Base-by-base conservation (phyloP, 1,284 basidiomycete genomes). In the Coriolopsis trogii region DNA sequence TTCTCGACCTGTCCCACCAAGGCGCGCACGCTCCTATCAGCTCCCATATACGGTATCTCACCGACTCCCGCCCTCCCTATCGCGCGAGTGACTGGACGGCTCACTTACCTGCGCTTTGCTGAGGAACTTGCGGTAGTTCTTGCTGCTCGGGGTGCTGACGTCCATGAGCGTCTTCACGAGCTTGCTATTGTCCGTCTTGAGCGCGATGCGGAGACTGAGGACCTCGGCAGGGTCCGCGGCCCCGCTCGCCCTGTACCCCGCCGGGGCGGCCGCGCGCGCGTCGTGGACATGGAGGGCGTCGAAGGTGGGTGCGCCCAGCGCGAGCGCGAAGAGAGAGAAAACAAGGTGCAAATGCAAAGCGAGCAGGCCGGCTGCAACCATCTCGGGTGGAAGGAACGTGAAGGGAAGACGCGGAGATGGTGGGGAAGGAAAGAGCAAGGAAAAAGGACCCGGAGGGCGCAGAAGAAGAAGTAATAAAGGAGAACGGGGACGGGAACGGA, bases 21-120 rank as follows among this genome's bases (percentile, higher is more conserved):
- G 80, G 78, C 13, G 46, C 20, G 24, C 78, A 68, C 0, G 60
- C 43, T n/a, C 29, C 23, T 13, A n/a, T 6, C 24, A 12, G n/a
- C n/a, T n/a, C n/a, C n/a, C n/a, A n/a, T n/a, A n/a, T n/a, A n/a
- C n/a, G n/a, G n/a, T n/a, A n/a, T n/a, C n/a, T n/a, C n/a, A n/a
- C n/a, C n/a, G n/a, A n/a, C n/a, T n/a, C n/a, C n/a, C n/a, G n/a
- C n/a, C n/a, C n/a, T n/a, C n/a, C n/a, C 41, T 12, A 50, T 46
- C 34, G 46, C 23, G 3, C 6, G 21, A 3, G 5, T 9, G n/a
- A 24, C 9, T 25, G 15, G 15, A 30, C 18, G 23, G 28, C 18
- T 21, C 20, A 44, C 56, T 34, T 34, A 56, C 61, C 41, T 59
- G 49, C 1, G 50, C 52, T 34, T 63, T 63, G 54, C 39, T 50